phyloP scores from a whole-genome alignment of 495 filamentous ascomycete species.

The Xylaria grammica region DNA sequence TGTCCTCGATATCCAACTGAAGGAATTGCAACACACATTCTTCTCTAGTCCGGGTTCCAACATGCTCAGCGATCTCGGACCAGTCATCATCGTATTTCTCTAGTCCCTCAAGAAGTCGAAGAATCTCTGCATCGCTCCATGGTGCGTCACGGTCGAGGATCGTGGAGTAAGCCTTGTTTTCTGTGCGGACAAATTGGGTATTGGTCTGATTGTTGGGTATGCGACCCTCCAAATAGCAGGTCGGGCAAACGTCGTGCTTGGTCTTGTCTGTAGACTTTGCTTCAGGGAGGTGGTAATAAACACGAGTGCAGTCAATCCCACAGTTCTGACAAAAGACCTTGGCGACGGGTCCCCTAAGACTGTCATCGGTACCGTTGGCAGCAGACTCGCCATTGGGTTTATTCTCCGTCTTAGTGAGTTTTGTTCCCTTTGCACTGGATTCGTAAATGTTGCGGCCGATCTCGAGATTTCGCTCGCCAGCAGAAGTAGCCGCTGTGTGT shows the following conservation, averaged over 20 bases:
- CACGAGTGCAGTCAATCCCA: slow-evolving; percentile 87
- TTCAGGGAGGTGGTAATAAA: slow-evolving; percentile 85
- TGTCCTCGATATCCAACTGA: slow-evolving; percentile 87
- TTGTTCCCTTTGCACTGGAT: slow-evolving; percentile 82
- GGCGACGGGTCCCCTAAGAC: slow-evolving; percentile 61
- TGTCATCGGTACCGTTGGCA: slow-evolving; percentile 64
- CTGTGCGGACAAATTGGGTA: slow-evolving; percentile 82
- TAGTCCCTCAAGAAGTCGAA: slow-evolving; percentile 84
- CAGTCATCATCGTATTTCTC: slow-evolving; percentile 95
- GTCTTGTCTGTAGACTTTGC: slow-evolving; percentile 61
- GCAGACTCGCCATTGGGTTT: slow-evolving; percentile 75
- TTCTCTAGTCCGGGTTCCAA: slow-evolving; percentile 88
- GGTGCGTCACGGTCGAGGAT: slow-evolving; percentile 79
- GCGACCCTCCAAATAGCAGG: slow-evolving; percentile 81
- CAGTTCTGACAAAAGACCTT: slow-evolving; percentile 84
- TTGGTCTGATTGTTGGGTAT: slow-evolving; percentile 75
- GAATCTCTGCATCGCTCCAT: slow-evolving; percentile 88
- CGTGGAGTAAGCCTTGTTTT: slow-evolving; percentile 77
- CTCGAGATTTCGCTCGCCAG: slow-evolving; percentile 84
- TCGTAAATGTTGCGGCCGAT: slow-evolving; percentile 96
- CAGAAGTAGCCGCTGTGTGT: slow-evolving; percentile 65
- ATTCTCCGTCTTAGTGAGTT: slow-evolving; percentile 58
- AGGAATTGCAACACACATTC: slow-evolving; percentile 97
- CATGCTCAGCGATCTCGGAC: slow-evolving; percentile 88
- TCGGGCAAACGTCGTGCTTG: slow-evolving; percentile 87